These are phyloP conservation scores for Avena sativa DNA, from an alignment of 176 grass and related monocot genomes.

Conservation along the genomic window DNA sequence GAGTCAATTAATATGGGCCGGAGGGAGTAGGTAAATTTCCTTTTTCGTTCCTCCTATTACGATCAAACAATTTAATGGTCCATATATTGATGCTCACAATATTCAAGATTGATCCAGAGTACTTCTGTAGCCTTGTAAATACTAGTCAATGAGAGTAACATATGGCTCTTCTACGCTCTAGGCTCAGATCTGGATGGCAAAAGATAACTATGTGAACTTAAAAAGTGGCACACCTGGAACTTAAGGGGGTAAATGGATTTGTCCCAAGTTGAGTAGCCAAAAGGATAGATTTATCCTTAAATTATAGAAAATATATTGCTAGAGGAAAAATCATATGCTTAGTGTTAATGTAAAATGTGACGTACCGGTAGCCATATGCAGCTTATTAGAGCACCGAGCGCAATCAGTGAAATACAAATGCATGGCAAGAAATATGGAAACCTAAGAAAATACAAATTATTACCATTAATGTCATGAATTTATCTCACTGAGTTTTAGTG, in stretches of 20 bases:
- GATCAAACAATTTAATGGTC: neutral
- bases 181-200: neutral
- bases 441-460: conserved; percentile 39
- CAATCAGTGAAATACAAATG: conserved; percentile 66
- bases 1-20: too few species aligned
- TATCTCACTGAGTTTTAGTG: neutral
- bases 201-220: neutral
- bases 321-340: neutral
- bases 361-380: conserved; percentile 83
- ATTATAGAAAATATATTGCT: neutral
- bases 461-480: neutral
- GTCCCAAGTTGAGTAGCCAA: neutral
- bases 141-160: neutral
- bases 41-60: neutral
- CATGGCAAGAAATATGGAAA: conserved; percentile 91
- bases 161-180: neutral
- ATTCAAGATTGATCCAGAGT: neutral
- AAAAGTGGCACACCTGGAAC: neutral
- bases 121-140: neutral
- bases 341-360: neutral
- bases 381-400: conserved; percentile 57
- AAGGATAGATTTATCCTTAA: neutral
- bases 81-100: neutral
- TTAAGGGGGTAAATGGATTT: neutral
- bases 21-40: neutral